Conservation (phyloP, 2,329 filamentous ascomycete species). For the Botryotinia convoluta region DNA sequence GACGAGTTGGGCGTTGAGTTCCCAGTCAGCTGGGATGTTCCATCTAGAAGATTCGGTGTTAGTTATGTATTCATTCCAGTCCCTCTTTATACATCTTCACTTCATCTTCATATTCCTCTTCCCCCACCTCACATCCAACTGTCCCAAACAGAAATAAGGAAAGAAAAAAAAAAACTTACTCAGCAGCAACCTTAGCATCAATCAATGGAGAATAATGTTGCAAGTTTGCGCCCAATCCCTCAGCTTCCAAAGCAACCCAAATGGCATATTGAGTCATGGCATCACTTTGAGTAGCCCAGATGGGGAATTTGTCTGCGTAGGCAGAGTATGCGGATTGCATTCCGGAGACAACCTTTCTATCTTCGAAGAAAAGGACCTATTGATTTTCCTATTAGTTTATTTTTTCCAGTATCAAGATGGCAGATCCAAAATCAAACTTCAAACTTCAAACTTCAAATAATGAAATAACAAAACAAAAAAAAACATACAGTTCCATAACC, state of each 20-base stretch:
- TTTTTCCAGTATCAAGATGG: not conserved
- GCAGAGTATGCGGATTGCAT: constrained; percentile 67
- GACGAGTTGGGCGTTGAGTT: constrained; percentile 78
- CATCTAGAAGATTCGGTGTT: constrained; percentile 49
- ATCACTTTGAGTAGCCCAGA: constrained; percentile 72
- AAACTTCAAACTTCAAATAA: not conserved
- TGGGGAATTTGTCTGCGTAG: constrained; percentile 77
- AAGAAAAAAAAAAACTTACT: not conserved
- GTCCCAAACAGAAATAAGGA: not conserved
- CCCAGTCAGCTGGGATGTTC: constrained; percentile 70
- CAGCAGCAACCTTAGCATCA: constrained; percentile 61
- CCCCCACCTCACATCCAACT: not conserved
- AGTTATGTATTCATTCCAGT: not conserved
- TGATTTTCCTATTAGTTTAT: not conserved
- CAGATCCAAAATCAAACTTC: not conserved
- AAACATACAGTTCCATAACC: constrained; percentile 72
- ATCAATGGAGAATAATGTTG: constrained; percentile 93
- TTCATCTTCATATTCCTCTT: no score
- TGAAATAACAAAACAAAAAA: not conserved
- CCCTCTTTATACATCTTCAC: not conserved
- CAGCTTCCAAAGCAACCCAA: constrained; percentile 79
- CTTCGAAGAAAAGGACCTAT: constrained; percentile 81
- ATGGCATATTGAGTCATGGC: constrained; percentile 80
- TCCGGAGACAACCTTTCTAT: constrained; percentile 62
- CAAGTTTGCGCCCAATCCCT: constrained; percentile 82